These are phyloP conservation scores for Juglanconis oblonga DNA, from an alignment of 2,329 filamentous ascomycete genomes.

Conservation along the genomic window DNA sequence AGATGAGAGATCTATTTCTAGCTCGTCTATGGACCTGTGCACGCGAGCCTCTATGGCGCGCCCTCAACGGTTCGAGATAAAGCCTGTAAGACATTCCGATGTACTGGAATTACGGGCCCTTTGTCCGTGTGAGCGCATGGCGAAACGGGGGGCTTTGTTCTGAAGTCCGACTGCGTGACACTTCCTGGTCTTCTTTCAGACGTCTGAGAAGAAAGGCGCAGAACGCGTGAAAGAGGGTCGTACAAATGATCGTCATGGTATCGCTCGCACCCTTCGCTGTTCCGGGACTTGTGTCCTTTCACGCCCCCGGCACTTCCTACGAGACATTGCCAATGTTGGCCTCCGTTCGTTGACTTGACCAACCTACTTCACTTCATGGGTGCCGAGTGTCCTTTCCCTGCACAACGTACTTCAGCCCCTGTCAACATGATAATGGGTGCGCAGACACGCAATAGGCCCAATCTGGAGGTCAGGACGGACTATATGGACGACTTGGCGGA, in stretches of 20 bases:
- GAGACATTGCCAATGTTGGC: not conserved
- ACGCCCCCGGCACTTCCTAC: not conserved
- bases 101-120: constrained; percentile 1
- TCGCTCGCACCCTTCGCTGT: not conserved
- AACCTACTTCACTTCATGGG: not conserved
- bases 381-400: not conserved
- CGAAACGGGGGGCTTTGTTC: constrained; percentile 7
- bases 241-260: not conserved
- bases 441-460: constrained; percentile 28
- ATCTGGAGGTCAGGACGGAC: constrained; percentile 32
- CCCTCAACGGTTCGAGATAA: not conserved
- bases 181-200: not conserved
- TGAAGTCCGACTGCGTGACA: not conserved
- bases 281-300: not conserved
- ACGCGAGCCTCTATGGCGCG: not conserved
- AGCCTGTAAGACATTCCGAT: not conserved
- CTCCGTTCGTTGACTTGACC: not conserved
- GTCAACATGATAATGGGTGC: constrained; percentile 26
- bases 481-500: constrained; percentile 22
- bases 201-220: not conserved
- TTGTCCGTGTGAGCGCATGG: constrained; percentile 1
- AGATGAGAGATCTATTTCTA: not conserved
- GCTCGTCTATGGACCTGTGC: too few relatives aligned
- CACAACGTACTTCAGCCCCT: not conserved
- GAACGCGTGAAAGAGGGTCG: not conserved